Conservation (phyloP, 306 rosid genomes). For the Vachellia collinsii region DNA sequence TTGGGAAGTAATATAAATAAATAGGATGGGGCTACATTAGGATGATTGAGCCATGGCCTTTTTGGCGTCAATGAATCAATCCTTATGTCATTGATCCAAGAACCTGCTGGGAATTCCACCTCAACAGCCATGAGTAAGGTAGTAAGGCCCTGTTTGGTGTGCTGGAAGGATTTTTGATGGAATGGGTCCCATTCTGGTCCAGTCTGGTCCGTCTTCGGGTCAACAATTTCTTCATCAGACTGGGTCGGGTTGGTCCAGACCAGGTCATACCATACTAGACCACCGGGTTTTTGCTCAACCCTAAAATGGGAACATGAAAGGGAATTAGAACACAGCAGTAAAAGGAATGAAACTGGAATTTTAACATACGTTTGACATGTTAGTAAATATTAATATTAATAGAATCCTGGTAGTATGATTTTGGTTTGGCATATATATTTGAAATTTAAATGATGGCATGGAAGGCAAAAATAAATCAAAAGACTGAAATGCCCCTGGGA, state of each 20-base stretch:
- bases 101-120: not conserved
- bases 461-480: not conserved
- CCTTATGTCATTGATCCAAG: not conserved
- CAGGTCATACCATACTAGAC: too few species aligned
- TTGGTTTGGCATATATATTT: not conserved
- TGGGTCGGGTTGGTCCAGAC: too few species aligned
- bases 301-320: not conserved
- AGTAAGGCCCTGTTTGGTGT: not conserved
- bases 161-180: not conserved
- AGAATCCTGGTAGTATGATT: not conserved
- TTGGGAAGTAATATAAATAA: constrained; percentile 21
- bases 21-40: constrained; percentile 11
- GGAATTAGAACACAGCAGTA: not conserved
- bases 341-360: not conserved
- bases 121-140: not conserved
- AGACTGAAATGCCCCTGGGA: not conserved
- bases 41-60: constrained; percentile 8
- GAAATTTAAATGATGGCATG: not conserved
- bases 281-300: too few species aligned
- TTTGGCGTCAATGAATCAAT: not conserved
- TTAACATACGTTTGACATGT: not conserved
- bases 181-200: too few species aligned
- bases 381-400: not conserved
- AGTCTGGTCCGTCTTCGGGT: too few species aligned
- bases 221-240: too few species aligned